Conservation (phyloP, 768 basidiomycete genomes). For the Russula compacta region DNA sequence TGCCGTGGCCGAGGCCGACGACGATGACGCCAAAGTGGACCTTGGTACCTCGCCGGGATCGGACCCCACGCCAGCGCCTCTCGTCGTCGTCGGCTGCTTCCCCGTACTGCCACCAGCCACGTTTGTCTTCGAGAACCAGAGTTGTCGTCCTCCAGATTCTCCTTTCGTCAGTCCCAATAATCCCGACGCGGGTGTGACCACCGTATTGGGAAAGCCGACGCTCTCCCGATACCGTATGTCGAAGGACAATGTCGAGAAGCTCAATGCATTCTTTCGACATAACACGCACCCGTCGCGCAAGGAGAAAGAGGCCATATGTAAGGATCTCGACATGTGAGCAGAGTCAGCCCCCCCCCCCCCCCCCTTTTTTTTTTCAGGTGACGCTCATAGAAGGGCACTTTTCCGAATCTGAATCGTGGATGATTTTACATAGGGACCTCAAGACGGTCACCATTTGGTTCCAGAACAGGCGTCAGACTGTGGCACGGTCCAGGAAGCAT, state of each 20-base stretch:
- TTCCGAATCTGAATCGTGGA: not conserved
- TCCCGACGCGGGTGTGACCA: not conserved
- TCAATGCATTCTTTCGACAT: constrained; percentile 29
- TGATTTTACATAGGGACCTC: constrained; percentile 30
- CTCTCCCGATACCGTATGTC: constrained; percentile 35
- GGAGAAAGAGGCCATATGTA: constrained; percentile 34
- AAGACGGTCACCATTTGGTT: constrained; percentile 65
- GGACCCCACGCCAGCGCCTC: not conserved
- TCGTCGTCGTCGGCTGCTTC: not conserved
- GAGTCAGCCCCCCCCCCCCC: too few relatives aligned
- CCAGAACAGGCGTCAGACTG: constrained; percentile 67
- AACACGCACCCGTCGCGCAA: constrained; percentile 35
- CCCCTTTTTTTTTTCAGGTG: not conserved
- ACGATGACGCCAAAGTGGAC: not conserved
- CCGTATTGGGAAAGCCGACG: constrained; percentile 16
- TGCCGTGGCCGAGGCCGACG: too few relatives aligned
- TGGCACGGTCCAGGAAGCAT: constrained; percentile 27
- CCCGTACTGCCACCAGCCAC: not conserved
- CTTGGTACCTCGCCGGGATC: not conserved
- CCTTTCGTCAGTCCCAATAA: not conserved
- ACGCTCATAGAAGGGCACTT: not conserved
- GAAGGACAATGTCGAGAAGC: constrained; percentile 28
- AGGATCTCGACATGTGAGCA: constrained; percentile 33
- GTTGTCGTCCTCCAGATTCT: not conserved
- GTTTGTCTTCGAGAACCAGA: constrained; percentile 6